A percentile compares a stretch with the other conserved stretches of the same genome.
Evolutionary conservation across 345 rosid species (phyloP).

Genomic region (Aquilaria sinensis): DNA sequence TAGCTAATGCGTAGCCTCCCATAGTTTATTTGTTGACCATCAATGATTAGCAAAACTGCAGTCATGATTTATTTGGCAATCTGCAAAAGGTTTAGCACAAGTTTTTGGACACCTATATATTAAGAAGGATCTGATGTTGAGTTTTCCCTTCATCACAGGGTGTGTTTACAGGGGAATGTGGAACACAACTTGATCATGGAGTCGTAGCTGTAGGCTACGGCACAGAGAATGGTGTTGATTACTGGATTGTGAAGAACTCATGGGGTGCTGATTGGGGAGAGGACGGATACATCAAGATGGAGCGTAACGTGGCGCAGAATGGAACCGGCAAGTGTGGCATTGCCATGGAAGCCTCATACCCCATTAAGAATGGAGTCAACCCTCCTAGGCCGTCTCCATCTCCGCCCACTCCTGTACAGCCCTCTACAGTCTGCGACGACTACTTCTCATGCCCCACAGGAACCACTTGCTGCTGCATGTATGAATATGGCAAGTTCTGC

Average conservation of each 20-base stretch:
- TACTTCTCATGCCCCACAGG: constrained; percentile 52
- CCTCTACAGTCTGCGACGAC: constrained; percentile 51
- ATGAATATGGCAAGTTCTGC: constrained; percentile 43
- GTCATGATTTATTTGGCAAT: no score
- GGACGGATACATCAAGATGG: constrained; percentile 66
- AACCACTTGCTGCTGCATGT: constrained; percentile 74
- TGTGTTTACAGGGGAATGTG: constrained; percentile 47
- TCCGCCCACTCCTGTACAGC: constrained; percentile 53
- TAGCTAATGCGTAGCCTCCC: no score
- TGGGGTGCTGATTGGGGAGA: constrained; percentile 93
- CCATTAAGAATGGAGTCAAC: constrained; percentile 55
- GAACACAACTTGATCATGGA: constrained; percentile 54
- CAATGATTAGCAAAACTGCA: no score
- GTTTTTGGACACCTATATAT: no score
- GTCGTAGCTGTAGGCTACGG: constrained; percentile 64
- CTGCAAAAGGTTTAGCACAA: no score
- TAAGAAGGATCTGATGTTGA: not conserved
- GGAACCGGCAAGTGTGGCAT: constrained; percentile 74
- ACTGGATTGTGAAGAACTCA: constrained; percentile 65
- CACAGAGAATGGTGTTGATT: constrained; percentile 40
- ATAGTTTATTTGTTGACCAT: no score
- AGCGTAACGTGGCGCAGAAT: constrained; percentile 30
- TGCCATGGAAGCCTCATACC: constrained; percentile 70
- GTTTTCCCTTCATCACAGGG: constrained; percentile 31
- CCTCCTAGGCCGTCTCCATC: constrained; percentile 76